Conservation (phyloP, 805 yeast species). For the Yamadazyma nakazawae region DNA sequence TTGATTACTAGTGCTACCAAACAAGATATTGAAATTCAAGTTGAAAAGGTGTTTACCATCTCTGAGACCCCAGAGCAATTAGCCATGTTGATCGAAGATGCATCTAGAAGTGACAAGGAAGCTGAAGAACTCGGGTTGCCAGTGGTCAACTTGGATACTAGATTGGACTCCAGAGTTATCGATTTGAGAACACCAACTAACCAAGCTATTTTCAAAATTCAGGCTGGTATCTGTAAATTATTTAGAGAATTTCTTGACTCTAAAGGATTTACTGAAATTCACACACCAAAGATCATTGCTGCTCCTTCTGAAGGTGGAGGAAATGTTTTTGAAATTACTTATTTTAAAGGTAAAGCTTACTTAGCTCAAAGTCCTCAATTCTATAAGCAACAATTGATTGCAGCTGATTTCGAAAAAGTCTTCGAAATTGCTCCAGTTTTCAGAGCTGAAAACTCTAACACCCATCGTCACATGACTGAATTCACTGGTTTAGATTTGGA, state of each 20-base stretch:
- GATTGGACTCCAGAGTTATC: slow-evolving; percentile 92
- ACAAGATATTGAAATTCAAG: slow-evolving; percentile 82
- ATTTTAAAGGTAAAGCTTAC: slow-evolving; percentile 89
- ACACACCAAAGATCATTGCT: slow-evolving; percentile 92
- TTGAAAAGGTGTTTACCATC: slow-evolving; percentile 69
- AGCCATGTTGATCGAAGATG: slow-evolving; percentile 95
- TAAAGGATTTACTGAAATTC: slow-evolving; percentile 81
- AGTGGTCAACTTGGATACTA: slow-evolving; percentile 91
- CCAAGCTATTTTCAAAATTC: slow-evolving; percentile 94
- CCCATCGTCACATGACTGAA: slow-evolving; percentile 99
- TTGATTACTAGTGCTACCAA: slow-evolving; percentile 86
- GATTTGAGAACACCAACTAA: slow-evolving; percentile 96
- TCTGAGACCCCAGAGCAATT: slow-evolving; percentile 88
- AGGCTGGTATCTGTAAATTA: slow-evolving; percentile 80
- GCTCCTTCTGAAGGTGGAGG: slow-evolving; percentile 98
- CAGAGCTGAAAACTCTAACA: slow-evolving; percentile 98
- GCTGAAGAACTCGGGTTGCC: slow-evolving; percentile 92
- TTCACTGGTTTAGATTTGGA: slow-evolving; percentile 96
- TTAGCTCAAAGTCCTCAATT: slow-evolving; percentile 98
- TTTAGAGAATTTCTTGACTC: slow-evolving; percentile 81
- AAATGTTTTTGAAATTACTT: slow-evolving; percentile 88
- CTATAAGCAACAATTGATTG: slow-evolving; percentile 96
- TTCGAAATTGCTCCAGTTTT: slow-evolving; percentile 97
- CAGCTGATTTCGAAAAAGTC: slow-evolving; percentile 95
- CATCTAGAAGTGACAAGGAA: slow-evolving; percentile 89